Percentiles rank a stretch among this genome's conserved stretches.
Evolutionary conservation across 257 asterid species (phyloP).

Genomic region (Solanum tarijense): DNA sequence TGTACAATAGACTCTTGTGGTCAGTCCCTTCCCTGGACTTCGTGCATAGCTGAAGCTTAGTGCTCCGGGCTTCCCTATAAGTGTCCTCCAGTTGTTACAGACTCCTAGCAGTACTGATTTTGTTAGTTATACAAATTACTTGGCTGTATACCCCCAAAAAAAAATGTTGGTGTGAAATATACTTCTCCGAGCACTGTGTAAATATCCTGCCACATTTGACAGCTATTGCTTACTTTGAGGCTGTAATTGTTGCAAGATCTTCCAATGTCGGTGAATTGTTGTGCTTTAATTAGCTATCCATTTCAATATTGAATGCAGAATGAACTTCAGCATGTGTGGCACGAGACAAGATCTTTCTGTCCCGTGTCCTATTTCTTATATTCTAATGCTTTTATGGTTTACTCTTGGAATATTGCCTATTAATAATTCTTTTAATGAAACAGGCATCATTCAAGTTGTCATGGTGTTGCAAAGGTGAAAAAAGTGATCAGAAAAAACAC

Average conservation of each 20-base stretch:
- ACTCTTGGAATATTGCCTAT: neutral
- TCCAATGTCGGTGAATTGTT: neutral
- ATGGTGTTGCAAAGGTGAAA: conserved; percentile 94
- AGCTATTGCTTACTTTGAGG: neutral
- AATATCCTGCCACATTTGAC: neutral
- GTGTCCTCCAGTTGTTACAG: neutral
- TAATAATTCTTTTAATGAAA: conserved; percentile 7
- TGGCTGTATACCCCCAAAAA: neutral
- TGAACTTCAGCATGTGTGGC: neutral
- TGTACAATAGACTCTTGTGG: neutral
- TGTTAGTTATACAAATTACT: neutral
- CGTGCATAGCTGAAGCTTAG: neutral
- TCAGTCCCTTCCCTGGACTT: neutral
- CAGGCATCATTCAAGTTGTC: conserved; percentile 93
- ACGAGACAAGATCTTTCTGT: neutral
- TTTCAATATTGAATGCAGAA: neutral
- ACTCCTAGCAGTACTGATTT: neutral
- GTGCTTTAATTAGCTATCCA: neutral
- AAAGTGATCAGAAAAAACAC: conserved; percentile 79
- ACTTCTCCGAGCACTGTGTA: neutral
- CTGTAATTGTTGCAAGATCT: neutral
- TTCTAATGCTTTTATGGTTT: neutral
- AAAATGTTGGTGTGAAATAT: neutral
- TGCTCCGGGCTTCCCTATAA: neutral
- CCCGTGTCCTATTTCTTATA: neutral